phyloP scores from a whole-genome alignment of 2,329 filamentous ascomycete species.

The Trichoderma aggressivum region DNA sequence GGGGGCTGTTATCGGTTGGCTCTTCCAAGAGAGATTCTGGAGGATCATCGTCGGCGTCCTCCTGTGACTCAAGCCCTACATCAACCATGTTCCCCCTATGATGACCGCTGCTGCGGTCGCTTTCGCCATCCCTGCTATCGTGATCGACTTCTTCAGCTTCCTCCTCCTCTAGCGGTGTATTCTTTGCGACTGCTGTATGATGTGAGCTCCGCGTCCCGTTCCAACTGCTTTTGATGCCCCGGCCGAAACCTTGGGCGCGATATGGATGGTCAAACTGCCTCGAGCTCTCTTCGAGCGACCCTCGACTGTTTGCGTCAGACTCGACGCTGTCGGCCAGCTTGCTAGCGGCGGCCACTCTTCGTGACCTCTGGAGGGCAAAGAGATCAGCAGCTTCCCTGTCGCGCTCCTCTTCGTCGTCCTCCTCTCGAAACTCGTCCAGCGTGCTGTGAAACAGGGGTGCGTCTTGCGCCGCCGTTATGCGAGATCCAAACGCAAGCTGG shows the following conservation, averaged over 20 bases:
- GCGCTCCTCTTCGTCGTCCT: slow-evolving; percentile 88
- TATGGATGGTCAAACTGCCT: slow-evolving; percentile 33
- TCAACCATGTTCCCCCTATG: slow-evolving; percentile 74
- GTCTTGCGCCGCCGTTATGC: slow-evolving; percentile 67
- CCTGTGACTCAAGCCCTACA: slow-evolving; percentile 71
- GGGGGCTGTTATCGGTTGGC: slow-evolving; percentile 51
- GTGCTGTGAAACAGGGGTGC: slow-evolving; percentile 94
- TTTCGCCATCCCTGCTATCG: slow-evolving; percentile 31
- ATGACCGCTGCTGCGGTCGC: slow-evolving; percentile 30
- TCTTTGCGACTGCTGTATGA: slow-evolving; percentile 27
- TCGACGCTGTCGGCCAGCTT: slow-evolving; percentile 83
- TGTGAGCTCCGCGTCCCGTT: slow-evolving; percentile 50
- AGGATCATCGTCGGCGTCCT: slow-evolving; percentile 55
- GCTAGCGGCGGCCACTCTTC: slow-evolving; percentile 81
- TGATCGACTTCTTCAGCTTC: slow-evolving; percentile 42
- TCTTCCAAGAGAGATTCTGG: slow-evolving; percentile 59
- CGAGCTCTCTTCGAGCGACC: slow-evolving; percentile 35
- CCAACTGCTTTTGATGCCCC: slow-evolving; percentile 64
- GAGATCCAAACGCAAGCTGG: slow-evolving; percentile 67
- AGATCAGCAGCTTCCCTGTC: slow-evolving; percentile 91
- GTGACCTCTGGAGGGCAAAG: slow-evolving; percentile 84
- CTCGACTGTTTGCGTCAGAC: slow-evolving; percentile 54
- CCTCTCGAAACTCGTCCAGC: slow-evolving; percentile 84
- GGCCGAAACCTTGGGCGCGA: slow-evolving; percentile 45
- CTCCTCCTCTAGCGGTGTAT: slow-evolving; percentile 43